Conservation (phyloP, 371 early-diverging fungal genomes). For the Zopfochytrium polystomum region DNA sequence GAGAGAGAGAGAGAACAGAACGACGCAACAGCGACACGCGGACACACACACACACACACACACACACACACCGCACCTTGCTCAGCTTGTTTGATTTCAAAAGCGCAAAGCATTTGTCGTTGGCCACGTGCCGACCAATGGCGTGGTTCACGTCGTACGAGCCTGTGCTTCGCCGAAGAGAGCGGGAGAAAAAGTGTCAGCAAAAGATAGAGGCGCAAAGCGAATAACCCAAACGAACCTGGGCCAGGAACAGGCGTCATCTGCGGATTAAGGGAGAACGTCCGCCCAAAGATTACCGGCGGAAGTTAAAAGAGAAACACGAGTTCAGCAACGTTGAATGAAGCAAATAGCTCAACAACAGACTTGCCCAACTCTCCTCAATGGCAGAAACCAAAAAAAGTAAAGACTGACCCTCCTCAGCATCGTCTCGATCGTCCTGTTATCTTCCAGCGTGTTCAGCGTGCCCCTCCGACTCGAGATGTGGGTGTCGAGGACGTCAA, state of each 20-base stretch:
- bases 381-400: neutral
- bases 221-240: too few relatives aligned
- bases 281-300: too few relatives aligned
- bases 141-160: slow-evolving; percentile 46
- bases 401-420: slow-evolving; percentile 11
- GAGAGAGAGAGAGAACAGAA: neutral
- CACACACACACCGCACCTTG: too few relatives aligned
- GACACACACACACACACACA: slow-evolving; percentile 11
- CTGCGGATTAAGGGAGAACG: too few relatives aligned
- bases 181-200: too few relatives aligned
- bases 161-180: too few relatives aligned
- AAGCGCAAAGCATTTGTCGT: slow-evolving; percentile 38
- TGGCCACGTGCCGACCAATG: slow-evolving; percentile 45
- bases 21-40: neutral
- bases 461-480: slow-evolving; percentile 14
- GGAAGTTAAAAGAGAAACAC: too few relatives aligned
- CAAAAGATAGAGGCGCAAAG: too few relatives aligned
- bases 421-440: slow-evolving; percentile 17
- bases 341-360: too few relatives aligned
- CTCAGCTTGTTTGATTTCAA: slow-evolving; percentile 33
- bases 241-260: too few relatives aligned
- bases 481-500: slow-evolving; percentile 24
- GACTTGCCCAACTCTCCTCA: too few relatives aligned
- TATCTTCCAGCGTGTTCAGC: slow-evolving; percentile 19
- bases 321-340: too few relatives aligned